Evolutionary conservation across 2,329 filamentous ascomycete species (phyloP), one percentile per base, ranked within the genome.

Genomic region (Xylariaceae sp.): DNA sequence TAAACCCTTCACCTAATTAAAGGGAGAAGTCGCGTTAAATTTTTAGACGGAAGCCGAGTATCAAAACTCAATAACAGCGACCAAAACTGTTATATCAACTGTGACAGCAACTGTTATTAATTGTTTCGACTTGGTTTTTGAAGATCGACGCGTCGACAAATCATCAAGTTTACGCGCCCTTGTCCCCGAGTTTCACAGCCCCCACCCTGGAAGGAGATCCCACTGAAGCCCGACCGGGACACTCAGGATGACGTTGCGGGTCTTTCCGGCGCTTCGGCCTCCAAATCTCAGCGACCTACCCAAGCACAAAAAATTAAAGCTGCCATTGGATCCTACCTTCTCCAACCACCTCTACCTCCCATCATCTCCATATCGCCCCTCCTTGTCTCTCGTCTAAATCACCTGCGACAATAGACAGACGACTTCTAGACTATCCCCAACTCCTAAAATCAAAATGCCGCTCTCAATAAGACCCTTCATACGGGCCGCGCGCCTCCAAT

Each of bases 401-500:
- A 32, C 7, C 27, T 32, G 27, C 27, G 7, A 12, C 27, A 32
- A 4, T n/a, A n/a, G n/a, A n/a, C n/a, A n/a, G n/a, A n/a, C n/a
- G n/a, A n/a, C n/a, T n/a, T 32, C 16, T 32, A 16, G 27, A 8
- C 16, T 4, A 12, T 8, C 27, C 5, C 12, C 27, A 4, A 8
- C 4, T 32, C 27, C 4, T 4, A 32, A 5, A 12, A 32, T 32
- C 27, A 32, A 32, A 32, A 60, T 61, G 56, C 54, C 56, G 10
- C 52, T 54, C 16, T 56, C 54, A 19, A 54, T 56, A 42, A 45
- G 44, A 41, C 45, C 55, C 4, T 40, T 62, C 11, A 47, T 60
- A 44, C 55, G 55, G 37, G 52, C 54, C 25, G 56, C 58, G 35
- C 52, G 55, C 37, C 46, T 60, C 8, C 44, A 55, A 44, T 52